Conservation (phyloP, 2,329 filamentous ascomycete species). For the Calonectria pteridis region DNA sequence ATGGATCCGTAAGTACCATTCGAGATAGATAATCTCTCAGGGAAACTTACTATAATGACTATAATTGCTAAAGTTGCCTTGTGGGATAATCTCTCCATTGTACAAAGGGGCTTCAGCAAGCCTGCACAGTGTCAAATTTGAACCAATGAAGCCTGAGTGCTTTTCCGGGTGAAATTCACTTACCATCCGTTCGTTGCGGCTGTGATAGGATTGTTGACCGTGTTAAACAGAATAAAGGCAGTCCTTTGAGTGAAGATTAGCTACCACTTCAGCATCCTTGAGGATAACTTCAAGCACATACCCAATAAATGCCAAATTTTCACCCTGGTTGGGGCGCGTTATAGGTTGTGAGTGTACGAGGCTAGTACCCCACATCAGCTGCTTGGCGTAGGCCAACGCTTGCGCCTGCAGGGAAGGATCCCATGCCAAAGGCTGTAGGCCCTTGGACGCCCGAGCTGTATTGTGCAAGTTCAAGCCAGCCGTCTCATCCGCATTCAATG, state of each 20-base stretch:
- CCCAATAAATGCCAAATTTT: neutral
- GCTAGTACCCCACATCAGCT: neutral
- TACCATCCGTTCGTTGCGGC: neutral
- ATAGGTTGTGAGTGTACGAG: neutral
- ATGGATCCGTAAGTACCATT: neutral
- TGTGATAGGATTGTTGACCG: neutral
- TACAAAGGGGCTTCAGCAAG: neutral
- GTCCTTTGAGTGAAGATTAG: neutral
- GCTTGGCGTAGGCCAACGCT: neutral
- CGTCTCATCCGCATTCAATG: neutral
- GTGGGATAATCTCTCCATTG: neutral
- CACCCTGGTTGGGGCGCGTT: neutral
- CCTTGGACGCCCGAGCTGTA: neutral
- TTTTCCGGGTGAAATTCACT: neutral
- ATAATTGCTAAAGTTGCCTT: neutral
- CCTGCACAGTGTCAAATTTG: neutral
- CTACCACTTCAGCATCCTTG: too few species aligned
- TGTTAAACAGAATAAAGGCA: neutral
- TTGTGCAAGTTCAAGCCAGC: neutral
- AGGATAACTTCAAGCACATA: neutral
- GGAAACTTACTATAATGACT: neutral
- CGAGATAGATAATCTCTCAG: neutral
- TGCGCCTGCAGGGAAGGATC: neutral
- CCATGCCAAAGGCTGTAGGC: neutral
- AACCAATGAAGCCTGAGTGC: neutral